Evolutionary conservation across 2,329 filamentous ascomycete genomes (phyloP).

Genomic region (Didymella pomorum): DNA sequence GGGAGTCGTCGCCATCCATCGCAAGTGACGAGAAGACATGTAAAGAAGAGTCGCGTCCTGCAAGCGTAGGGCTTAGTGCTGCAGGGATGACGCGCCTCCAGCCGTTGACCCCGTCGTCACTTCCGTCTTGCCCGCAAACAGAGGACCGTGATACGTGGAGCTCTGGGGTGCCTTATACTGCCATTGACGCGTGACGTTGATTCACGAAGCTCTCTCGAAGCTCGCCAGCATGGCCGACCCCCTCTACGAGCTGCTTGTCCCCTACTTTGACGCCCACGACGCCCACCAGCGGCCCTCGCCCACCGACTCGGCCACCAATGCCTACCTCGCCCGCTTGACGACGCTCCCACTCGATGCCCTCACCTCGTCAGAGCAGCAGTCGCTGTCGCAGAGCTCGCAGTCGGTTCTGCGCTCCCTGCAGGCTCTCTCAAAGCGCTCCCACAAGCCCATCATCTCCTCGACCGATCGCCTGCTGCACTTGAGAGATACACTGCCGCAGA

Average conservation of each 20-base stretch:
- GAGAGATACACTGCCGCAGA: slow-evolving; percentile 71
- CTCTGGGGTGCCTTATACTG: not conserved
- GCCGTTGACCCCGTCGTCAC: slow-evolving; percentile 12
- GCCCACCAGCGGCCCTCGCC: slow-evolving; percentile 51
- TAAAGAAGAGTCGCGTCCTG: slow-evolving; percentile 22
- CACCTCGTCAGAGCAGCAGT: slow-evolving; percentile 76
- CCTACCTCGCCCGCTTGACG: slow-evolving; percentile 80
- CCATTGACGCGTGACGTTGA: not conserved
- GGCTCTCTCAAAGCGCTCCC: slow-evolving; percentile 85
- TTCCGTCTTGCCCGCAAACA: slow-evolving; percentile 26
- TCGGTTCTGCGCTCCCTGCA: slow-evolving; percentile 84
- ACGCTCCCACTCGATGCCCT: slow-evolving; percentile 79
- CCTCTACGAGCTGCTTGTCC: slow-evolving; percentile 75
- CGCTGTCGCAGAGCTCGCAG: slow-evolving; percentile 81
- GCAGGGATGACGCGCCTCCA: not conserved
- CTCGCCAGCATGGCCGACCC: slow-evolving; percentile 60
- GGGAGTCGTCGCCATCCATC: slow-evolving; percentile 24
- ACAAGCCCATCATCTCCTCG: slow-evolving; percentile 83
- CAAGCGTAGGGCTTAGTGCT: slow-evolving; percentile 14
- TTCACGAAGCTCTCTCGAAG: not conserved
- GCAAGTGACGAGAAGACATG: slow-evolving; percentile 20
- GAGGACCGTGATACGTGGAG: not conserved
- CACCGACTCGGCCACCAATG: slow-evolving; percentile 63
- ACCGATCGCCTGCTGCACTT: slow-evolving; percentile 79
- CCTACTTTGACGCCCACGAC: slow-evolving; percentile 64